phyloP scores from a whole-genome alignment of 331 rosid genomes.

The Stylosanthes scabra region DNA sequence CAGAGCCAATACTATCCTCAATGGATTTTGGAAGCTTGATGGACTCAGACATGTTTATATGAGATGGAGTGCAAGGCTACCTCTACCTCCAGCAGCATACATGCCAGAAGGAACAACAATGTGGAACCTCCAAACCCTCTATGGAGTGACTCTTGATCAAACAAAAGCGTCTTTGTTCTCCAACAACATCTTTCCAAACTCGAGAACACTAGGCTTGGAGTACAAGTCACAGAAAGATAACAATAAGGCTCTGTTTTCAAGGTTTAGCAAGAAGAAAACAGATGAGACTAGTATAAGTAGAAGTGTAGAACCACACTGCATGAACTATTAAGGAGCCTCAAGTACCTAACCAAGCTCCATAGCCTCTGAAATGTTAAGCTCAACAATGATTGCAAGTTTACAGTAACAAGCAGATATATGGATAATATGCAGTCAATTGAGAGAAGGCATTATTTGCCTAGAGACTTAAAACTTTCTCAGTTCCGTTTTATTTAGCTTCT shows the following conservation, averaged over 20 bases:
- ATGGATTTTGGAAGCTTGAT: constrained; percentile 17
- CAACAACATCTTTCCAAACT: not conserved
- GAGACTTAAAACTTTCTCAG: too few relatives aligned
- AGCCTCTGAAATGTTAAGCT: not conserved
- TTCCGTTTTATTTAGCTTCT: too few relatives aligned
- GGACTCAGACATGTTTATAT: not conserved
- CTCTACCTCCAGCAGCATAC: too few relatives aligned
- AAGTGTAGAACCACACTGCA: too few relatives aligned
- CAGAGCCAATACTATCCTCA: not conserved
- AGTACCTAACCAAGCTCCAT: not conserved
- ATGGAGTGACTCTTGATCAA: not conserved
- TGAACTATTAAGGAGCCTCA: not conserved
- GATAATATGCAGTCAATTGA: too few relatives aligned
- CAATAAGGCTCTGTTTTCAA: too few relatives aligned
- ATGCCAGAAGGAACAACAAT: not conserved
- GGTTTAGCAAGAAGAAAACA: too few relatives aligned
- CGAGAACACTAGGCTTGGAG: constrained; percentile 8
- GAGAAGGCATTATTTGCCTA: too few relatives aligned
- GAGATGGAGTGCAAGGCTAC: not conserved
- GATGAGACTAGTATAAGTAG: too few relatives aligned
- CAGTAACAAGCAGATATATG: not conserved
- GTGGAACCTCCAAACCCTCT: constrained; percentile 24
- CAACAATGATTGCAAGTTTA: not conserved
- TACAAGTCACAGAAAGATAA: too few relatives aligned
- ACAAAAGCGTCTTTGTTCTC: not conserved